These are phyloP conservation scores for Boletus semigastroideus DNA, from an alignment of 1,284 basidiomycete species.

Conservation along the genomic window DNA sequence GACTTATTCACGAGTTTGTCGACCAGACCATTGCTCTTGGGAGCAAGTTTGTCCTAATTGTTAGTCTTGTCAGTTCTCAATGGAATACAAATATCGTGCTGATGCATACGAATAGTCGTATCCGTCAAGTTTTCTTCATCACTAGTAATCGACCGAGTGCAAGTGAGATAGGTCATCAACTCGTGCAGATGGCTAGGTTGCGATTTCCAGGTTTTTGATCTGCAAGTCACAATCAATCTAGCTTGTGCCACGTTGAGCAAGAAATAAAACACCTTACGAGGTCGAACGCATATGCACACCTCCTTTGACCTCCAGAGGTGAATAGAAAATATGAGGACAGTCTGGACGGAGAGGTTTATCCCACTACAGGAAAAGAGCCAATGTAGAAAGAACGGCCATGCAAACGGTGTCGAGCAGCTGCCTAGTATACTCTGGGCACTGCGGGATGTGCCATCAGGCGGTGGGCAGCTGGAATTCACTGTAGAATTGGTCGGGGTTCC, in stretches of 20 bases:
- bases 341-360: background rate
- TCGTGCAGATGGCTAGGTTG: background rate
- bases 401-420: background rate
- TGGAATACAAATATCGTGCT: background rate
- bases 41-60: background rate
- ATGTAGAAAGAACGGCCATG: background rate
- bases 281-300: background rate
- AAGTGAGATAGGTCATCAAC: background rate
- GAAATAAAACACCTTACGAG: background rate
- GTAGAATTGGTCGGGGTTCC: background rate
- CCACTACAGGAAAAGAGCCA: background rate
- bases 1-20: background rate
- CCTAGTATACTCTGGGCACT: background rate
- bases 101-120: background rate
- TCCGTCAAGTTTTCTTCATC: background rate
- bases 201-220: background rate
- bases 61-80: background rate
- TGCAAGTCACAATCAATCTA: background rate
- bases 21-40: background rate
- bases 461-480: background rate
- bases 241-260: background rate
- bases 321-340: background rate
- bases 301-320: background rate
- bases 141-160: background rate
- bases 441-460: background rate